Percentiles rank a stretch among this genome's conserved stretches.
Evolutionary conservation across 2,329 filamentous ascomycete species (phyloP).

Genomic region (Teratosphaeria zuluensis): DNA sequence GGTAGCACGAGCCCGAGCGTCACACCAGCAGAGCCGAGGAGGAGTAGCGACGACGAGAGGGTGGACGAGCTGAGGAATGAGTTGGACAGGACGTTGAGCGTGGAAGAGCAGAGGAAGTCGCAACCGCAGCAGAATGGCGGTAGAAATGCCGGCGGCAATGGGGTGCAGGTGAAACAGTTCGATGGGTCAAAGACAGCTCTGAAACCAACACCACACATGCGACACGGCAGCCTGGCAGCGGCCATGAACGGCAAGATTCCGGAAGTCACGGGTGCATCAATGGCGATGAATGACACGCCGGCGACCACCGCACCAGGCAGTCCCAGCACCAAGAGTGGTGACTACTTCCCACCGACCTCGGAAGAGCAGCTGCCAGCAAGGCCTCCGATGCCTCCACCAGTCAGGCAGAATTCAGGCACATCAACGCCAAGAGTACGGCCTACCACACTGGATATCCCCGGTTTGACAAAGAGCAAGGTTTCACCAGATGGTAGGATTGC

Average conservation of each 20-base stretch:
- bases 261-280: slow-evolving; percentile 15
- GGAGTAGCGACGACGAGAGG: slow-evolving; percentile 11
- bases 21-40: neutral
- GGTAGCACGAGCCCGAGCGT: slow-evolving; percentile 4
- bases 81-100: slow-evolving; percentile 20
- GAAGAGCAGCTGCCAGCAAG: neutral
- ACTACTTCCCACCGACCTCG: slow-evolving; percentile 10
- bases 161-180: neutral
- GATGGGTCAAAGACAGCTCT: neutral
- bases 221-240: slow-evolving; percentile 14
- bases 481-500: slow-evolving; percentile 94
- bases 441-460: slow-evolving; percentile 92
- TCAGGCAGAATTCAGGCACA: slow-evolving; percentile 63
- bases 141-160: neutral
- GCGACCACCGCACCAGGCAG: slow-evolving; percentile 52
- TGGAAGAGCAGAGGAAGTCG: slow-evolving; percentile 2
- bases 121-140: neutral
- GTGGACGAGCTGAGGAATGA: slow-evolving; percentile 22
- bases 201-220: slow-evolving; percentile 1
- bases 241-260: slow-evolving; percentile 18
- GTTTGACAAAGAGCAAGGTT: slow-evolving; percentile 87
- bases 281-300: slow-evolving; percentile 53
- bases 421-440: slow-evolving; percentile 77
- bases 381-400: slow-evolving; percentile 45
- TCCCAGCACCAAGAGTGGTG: slow-evolving; percentile 11